Conservation (phyloP, 176 grass and related monocot species). For the Chloris gayana region DNA sequence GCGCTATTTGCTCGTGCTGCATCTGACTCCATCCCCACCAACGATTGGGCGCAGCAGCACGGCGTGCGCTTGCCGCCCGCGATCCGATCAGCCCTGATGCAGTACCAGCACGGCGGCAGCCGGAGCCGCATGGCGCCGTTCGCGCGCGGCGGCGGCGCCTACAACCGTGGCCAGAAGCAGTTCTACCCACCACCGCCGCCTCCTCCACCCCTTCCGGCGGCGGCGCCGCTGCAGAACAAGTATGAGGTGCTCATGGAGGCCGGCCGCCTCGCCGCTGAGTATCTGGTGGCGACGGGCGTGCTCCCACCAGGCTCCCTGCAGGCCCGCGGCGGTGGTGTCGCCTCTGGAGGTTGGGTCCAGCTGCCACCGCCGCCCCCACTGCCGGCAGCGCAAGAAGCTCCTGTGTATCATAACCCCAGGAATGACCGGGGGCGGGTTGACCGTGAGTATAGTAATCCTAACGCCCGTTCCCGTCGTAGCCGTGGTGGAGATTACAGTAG, state of each 20-base stretch:
- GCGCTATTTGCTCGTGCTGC: slow-evolving; percentile 21
- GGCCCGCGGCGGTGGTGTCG: slow-evolving; percentile 18
- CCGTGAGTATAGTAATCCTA: slow-evolving; percentile 54
- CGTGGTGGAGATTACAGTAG: slow-evolving; percentile 49
- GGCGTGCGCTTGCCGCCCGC: slow-evolving; percentile 31
- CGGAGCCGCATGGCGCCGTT: slow-evolving; percentile 40
- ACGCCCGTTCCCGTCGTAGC: slow-evolving; percentile 37
- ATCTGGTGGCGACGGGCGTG: slow-evolving; percentile 77
- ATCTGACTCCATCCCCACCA: slow-evolving; percentile 25
- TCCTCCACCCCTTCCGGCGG: slow-evolving; percentile 17
- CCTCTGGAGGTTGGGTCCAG: slow-evolving; percentile 20
- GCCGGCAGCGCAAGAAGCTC: slow-evolving; percentile 23
- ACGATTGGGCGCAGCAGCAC: slow-evolving; percentile 33
- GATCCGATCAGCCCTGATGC: slow-evolving; percentile 44
- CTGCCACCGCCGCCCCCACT: slow-evolving; percentile 24
- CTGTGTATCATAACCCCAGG: background rate
- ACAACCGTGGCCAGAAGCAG: slow-evolving; percentile 43
- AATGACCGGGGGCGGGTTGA: slow-evolving; percentile 56
- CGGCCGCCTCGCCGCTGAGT: slow-evolving; percentile 91
- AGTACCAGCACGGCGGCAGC: slow-evolving; percentile 42
- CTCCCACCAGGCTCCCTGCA: slow-evolving; percentile 64
- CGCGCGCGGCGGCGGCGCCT: slow-evolving; percentile 37
- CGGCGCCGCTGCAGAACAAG: slow-evolving; percentile 41
- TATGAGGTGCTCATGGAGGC: slow-evolving; percentile 88
- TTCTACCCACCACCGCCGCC: background rate